Evolutionary conservation across 306 rosid species (phyloP), one percentile per base, ranked within the genome.

Genomic region (Sicyos edulis): DNA sequence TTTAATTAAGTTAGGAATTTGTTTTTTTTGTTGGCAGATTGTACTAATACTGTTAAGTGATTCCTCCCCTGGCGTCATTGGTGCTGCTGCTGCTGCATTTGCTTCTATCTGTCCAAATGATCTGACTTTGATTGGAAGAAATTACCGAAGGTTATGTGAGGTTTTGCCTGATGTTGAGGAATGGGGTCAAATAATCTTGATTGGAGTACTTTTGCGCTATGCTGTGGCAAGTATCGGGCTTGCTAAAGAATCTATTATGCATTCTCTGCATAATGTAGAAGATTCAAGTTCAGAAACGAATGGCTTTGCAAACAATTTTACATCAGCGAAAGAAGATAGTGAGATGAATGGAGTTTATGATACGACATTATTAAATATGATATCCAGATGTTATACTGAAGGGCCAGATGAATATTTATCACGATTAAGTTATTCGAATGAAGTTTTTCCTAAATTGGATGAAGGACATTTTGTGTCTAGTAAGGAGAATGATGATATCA

Each of bases 11-110:
- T 45, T 6, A 24, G 15, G 51, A 58, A 12, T 62, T 20, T 7
- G 10, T 8, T 65, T 9, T 13, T 9, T 10, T 62, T 47, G 8
- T 68, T 51, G 83, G 87, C 95, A 91, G 99, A 77, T 87, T 78
- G 84, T 95, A 73, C 91, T 88, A 69, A 80, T 85, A 57, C 78
- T 95, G 79, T 80, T 95, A 58, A 87, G 84, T 75, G 97, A 95
- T 75, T 80, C 80, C 78, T 91, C 97, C 76, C 96, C 97, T 4
- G 83, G 86, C 75, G 97, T 95, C 20, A 88, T 95, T 83, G 99
- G 99, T 74, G 97, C 97, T 65, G 99, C 99, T 49, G 95, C 97
- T 53, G 91, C 97, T 78, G 95, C 97, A 50, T 95, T 95, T 82
- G 81, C 89, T 71, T 87, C 96, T 15, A 83, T 91, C 81, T 95